Conservation (phyloP, 495 filamentous ascomycete species). For the Annulohypoxylon stygium region DNA sequence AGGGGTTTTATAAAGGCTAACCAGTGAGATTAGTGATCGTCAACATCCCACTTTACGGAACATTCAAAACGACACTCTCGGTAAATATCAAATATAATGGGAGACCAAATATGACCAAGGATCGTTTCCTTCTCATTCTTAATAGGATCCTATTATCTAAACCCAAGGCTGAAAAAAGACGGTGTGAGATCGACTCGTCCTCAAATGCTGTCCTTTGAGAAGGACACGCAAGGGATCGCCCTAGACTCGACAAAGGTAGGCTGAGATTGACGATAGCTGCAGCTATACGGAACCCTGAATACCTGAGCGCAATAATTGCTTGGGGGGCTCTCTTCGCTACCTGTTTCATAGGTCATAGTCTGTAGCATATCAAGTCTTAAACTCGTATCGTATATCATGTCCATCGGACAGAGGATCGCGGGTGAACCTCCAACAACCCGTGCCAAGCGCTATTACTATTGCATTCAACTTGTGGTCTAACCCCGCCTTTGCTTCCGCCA, state of each 20-base stretch:
- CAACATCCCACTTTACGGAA: neutral
- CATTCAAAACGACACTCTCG: neutral
- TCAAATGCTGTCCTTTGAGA: slow-evolving; percentile 26
- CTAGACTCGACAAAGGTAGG: slow-evolving; percentile 24
- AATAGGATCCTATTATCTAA: slow-evolving; percentile 45
- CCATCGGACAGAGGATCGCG: slow-evolving; percentile 42
- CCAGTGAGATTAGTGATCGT: slow-evolving; percentile 10
- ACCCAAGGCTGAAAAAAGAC: slow-evolving; percentile 45
- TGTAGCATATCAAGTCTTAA: slow-evolving; percentile 18
- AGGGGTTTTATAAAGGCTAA: neutral
- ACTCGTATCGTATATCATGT: slow-evolving; percentile 41
- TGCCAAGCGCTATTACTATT: slow-evolving; percentile 44
- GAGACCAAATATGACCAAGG: slow-evolving; percentile 31
- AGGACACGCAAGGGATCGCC: slow-evolving; percentile 22
- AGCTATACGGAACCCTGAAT: slow-evolving; percentile 20
- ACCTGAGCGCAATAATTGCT: slow-evolving; percentile 3
- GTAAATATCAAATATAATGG: slow-evolving; percentile 12
- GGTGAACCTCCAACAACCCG: slow-evolving; percentile 38
- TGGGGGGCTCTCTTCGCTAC: neutral
- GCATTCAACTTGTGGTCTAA: slow-evolving; percentile 20
- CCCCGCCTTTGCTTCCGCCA: slow-evolving; percentile 41
- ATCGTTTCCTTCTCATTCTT: slow-evolving; percentile 24
- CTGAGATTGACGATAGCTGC: slow-evolving; percentile 32
- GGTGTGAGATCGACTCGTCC: slow-evolving; percentile 42
- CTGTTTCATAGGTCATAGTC: slow-evolving; percentile 21